Conservation (phyloP, 1,284 basidiomycete genomes). For the Pseudozyma sp. region DNA sequence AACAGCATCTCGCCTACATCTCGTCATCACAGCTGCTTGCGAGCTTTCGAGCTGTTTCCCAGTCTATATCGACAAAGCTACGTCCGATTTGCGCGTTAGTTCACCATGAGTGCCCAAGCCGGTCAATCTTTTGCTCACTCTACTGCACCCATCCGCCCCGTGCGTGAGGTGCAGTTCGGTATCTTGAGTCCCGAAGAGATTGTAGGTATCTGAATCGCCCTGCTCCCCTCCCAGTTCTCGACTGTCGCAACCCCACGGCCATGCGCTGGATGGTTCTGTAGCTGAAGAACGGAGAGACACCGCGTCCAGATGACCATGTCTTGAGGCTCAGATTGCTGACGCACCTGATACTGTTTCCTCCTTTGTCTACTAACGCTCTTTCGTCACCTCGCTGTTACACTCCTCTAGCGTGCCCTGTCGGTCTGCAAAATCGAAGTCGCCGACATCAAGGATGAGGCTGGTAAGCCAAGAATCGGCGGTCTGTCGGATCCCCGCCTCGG, state of each 20-base stretch:
- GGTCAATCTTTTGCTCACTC: constrained; percentile 77
- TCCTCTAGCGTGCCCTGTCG: constrained; percentile 87
- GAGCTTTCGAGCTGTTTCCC: neutral
- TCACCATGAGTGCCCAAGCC: constrained; percentile 50
- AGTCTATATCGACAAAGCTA: neutral
- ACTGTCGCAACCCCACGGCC: neutral
- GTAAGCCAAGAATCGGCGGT: constrained; percentile 88
- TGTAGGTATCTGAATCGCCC: constrained; percentile 59
- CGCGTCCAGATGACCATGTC: constrained; percentile 21
- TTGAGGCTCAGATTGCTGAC: constrained; percentile 19
- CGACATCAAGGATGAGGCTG: constrained; percentile 93
- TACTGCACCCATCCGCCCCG: constrained; percentile 81
- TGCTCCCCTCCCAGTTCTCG: constrained; percentile 3
- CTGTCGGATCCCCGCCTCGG: constrained; percentile 98
- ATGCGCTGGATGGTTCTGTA: neutral
- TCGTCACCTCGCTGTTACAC: neutral
- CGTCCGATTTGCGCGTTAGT: constrained; percentile 2
- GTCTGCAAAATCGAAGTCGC: constrained; percentile 98
- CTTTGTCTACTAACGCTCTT: neutral
- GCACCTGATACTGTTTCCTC: neutral
- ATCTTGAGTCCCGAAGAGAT: constrained; percentile 99
- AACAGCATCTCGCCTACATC: neutral
- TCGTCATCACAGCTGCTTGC: neutral
- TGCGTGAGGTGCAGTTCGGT: constrained; percentile 98
- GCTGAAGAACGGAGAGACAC: neutral